phyloP scores from a whole-genome alignment of 2,329 filamentous ascomycete genomes.

The Neospermospora avenae region DNA sequence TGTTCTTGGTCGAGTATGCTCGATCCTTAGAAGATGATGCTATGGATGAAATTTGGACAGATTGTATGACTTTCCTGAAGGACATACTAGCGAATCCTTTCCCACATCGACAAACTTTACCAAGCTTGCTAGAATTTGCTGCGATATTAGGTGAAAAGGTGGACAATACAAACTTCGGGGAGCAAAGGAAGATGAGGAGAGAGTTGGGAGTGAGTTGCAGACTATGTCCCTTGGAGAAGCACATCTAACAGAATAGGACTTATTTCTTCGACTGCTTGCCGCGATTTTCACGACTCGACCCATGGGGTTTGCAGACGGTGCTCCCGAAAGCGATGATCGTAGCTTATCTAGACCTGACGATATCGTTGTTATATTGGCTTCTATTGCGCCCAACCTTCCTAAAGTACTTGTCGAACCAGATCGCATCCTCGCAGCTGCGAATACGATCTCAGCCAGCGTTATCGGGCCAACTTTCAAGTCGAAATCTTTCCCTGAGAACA shows the following conservation, averaged over 20 bases:
- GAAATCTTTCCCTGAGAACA: conserved; percentile 81
- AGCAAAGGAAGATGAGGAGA: conserved; percentile 86
- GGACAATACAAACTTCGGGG: conserved; percentile 95
- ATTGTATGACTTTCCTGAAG: conserved; percentile 86
- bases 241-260: conserved; percentile 57
- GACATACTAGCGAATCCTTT: conserved; percentile 92
- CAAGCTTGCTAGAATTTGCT: conserved; percentile 82
- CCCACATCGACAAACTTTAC: conserved; percentile 86
- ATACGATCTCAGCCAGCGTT: conserved; percentile 77
- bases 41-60: conserved; percentile 96
- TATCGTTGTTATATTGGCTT: conserved; percentile 73
- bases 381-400: conserved; percentile 74
- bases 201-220: conserved; percentile 71
- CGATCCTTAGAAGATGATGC: conserved; percentile 91
- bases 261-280: conserved; percentile 82
- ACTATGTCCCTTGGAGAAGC: neutral
- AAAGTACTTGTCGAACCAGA: conserved; percentile 85
- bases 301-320: conserved; percentile 64
- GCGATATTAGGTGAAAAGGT: conserved; percentile 91
- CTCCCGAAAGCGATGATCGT: conserved; percentile 40
- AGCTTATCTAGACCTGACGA: conserved; percentile 58
- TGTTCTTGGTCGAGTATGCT: conserved; percentile 88
- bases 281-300: conserved; percentile 93
- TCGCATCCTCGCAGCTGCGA: conserved; percentile 72
- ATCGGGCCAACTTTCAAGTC: conserved; percentile 79